Conservation (phyloP, 345 rosid species). For the Psidium guajava region DNA sequence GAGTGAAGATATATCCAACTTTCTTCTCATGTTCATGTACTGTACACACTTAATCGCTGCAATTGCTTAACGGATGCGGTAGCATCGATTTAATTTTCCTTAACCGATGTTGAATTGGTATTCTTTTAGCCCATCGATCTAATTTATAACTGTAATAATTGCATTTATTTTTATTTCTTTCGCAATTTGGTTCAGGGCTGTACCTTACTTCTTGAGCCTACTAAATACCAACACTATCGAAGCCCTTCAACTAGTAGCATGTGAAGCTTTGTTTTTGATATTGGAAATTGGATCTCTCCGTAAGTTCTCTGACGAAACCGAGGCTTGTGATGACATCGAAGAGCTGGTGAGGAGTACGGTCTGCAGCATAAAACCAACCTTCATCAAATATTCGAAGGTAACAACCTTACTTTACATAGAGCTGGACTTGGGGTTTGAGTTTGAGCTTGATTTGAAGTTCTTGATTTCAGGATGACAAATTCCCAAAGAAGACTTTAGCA, state of each 20-base stretch:
- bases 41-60: neutral
- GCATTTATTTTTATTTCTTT: neutral
- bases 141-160: neutral
- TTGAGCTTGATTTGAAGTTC: neutral
- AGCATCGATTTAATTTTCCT: neutral
- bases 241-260: neutral
- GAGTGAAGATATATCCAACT: neutral
- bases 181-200: neutral
- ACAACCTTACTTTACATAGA: neutral
- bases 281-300: neutral
- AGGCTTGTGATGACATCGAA: neutral
- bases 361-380: neutral
- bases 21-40: neutral
- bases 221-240: neutral
- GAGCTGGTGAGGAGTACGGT: neutral
- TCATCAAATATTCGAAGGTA: neutral
- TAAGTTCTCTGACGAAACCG: neutral
- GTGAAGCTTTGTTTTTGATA: conserved; percentile 5
- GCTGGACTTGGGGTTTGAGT: neutral
- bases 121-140: neutral
- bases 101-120: neutral
- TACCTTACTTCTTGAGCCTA: conserved; percentile 2
- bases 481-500: neutral
- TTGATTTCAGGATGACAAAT: neutral
- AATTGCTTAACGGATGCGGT: neutral